Base-by-base conservation (phyloP, 148 eudicot species). In the Camellia japonica region DNA sequence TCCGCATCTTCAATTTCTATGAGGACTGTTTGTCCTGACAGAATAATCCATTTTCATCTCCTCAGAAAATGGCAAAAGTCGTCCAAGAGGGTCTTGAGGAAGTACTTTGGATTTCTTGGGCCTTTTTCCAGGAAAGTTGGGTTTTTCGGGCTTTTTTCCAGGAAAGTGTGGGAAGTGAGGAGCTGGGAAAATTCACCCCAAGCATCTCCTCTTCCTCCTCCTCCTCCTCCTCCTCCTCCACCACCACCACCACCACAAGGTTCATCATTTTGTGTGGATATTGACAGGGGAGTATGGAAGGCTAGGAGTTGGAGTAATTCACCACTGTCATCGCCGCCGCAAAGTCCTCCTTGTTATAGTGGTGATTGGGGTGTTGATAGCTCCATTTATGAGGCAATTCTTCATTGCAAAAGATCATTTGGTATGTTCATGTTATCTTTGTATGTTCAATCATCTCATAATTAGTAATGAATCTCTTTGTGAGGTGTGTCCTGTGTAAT, bases 351-450 rank as follows among this genome's bases (percentile, higher is more conserved):
- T 75, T 80, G 58, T 75, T 79, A 82, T 83, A 77, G 80, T 68
- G 85, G 58, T 76, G 93, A 49, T 49, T 49, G 52, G 52, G 7
- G 52, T 7, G 7, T 49, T 49, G 52, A 91, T 55, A 85, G 82
- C 75, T 85, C 92, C n/a, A 87, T 93, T 44, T 69, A 80, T 80
- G 97, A 93, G 61, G 97, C 97, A 23, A 90, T 93, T 81, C 89
- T 93, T 43, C 87, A 93, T 80, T 93, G 97, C 84, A 93, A 90
- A 79, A 89, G 85, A 86, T 93, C 97, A 47, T 80, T 83, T 78
- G 91, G 90, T 87, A 78, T 55, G 74, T 59, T 76, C 12, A 61
- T 69, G 16, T 18, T 58, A 16, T 76, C 42, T 9, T 43, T 49
- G 5, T 49, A 5, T 49, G 38, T 49, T 49, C 52, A 49, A 49